Base-by-base conservation (phyloP, 164 flowering plant genomes). In the Umbilicus rupestris region DNA sequence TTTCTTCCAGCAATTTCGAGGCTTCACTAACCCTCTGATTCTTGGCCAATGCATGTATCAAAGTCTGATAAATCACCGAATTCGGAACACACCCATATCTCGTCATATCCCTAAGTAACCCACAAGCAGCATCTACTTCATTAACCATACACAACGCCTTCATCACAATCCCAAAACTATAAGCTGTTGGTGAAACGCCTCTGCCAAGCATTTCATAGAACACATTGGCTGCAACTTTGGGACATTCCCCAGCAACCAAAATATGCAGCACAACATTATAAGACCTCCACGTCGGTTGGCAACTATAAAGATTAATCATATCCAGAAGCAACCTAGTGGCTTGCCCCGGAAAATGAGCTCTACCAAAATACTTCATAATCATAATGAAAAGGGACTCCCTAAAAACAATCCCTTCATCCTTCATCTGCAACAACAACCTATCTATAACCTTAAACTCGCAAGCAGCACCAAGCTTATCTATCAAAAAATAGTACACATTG, bases 31-130 rank as follows among this genome's bases (percentile, higher is more conserved):
- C 84, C 71, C 86, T 75, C 45, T 71, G 76, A 37, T 72, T 71
- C 77, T 81, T 82, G 20, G 82, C 82, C 20, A 88, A 77, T 12
- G 96, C 82, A 75, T 85, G 90, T 66, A 94, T 88, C 12, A 94
- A 73, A 46, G 92, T 91, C 74, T 87, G 87, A 71, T 91, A 94
- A 68, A 94, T 70, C 20, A 85, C 72, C 2, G 93, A 80, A 81
- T 88, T 83, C 11, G 99, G 97, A 16, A 89, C 96, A 73, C 99
- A 91, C 28, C 96, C 93, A 76, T 94, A 78, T 73, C 78, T 86
- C 0, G 87, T 82, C 99, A 94, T 94, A 71, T 89, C 92, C 68
- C 84, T 78, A 37, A 89, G 87, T 19, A 91, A 86, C 3, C 80
- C 77, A 62, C 82, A 85, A 0, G 99, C 97, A 29, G 89, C 70